Conservation (phyloP, 2,329 filamentous ascomycete genomes). For the Colletotrichum lini region DNA sequence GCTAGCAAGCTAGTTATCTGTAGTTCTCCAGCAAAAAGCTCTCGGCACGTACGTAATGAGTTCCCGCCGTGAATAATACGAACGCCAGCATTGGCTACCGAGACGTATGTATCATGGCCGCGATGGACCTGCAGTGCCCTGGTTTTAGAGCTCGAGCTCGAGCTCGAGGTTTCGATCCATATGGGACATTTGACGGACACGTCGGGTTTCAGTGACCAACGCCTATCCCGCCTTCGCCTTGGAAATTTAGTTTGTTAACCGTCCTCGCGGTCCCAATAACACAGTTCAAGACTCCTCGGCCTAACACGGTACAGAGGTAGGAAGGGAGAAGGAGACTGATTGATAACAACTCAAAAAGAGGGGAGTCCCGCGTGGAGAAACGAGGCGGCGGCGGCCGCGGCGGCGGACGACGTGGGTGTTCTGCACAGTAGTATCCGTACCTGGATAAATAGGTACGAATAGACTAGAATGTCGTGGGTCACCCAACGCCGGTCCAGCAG, state of each 20-base stretch:
- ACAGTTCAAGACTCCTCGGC: conserved; percentile 16
- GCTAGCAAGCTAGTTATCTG: background rate
- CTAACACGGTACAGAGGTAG: conserved; percentile 2
- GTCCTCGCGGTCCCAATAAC: background rate
- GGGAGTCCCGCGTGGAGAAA: background rate
- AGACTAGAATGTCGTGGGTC: too few species aligned
- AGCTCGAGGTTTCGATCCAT: too few species aligned
- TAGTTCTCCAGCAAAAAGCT: background rate
- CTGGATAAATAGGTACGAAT: too few species aligned
- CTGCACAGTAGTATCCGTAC: too few species aligned
- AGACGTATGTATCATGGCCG: background rate
- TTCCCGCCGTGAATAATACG: background rate
- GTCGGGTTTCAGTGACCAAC: too few species aligned
- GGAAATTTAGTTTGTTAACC: too few species aligned
- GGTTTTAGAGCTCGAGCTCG: conserved; percentile 1
- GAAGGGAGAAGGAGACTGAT: background rate
- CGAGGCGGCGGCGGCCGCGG: background rate
- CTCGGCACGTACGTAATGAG: conserved; percentile 15
- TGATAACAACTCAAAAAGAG: background rate
- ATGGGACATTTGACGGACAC: too few species aligned
- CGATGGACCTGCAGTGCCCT: background rate
- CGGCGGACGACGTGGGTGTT: background rate
- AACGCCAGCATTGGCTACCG: background rate
- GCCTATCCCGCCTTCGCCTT: too few species aligned
- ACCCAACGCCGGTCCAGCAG: conserved; percentile 22